Evolutionary conservation across 2,329 filamentous ascomycete genomes (phyloP).

Genomic region (Calonectria crousiana): DNA sequence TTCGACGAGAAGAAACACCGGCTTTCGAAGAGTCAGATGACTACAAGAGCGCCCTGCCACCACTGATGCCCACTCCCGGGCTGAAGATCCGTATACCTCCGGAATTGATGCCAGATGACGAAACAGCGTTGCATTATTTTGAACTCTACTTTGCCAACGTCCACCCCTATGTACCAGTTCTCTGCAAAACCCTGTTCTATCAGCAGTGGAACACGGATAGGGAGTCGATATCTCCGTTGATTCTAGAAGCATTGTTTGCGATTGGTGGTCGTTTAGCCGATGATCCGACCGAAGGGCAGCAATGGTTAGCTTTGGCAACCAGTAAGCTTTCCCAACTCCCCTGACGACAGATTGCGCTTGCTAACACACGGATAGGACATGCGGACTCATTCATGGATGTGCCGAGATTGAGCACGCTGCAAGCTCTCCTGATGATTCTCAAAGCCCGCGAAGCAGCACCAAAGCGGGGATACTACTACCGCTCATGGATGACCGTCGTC

Average conservation of each 20-base stretch:
- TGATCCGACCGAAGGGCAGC: conserved; percentile 85
- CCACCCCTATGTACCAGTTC: conserved; percentile 91
- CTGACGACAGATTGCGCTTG: conserved; percentile 27
- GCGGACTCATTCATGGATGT: conserved; percentile 95
- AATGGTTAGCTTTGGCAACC: conserved; percentile 92
- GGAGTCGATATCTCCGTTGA: conserved; percentile 86
- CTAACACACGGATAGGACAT: conserved; percentile 70
- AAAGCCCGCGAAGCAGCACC: conserved; percentile 94
- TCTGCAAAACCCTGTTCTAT: conserved; percentile 86
- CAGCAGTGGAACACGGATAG: conserved; percentile 89
- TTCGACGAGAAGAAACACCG: conserved; percentile 68
- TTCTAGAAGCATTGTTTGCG: conserved; percentile 92
- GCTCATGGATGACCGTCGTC: conserved; percentile 96
- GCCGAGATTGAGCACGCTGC: conserved; percentile 89
- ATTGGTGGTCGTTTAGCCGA: conserved; percentile 88
- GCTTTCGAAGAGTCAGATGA: conserved; percentile 80
- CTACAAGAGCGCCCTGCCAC: conserved; percentile 77
- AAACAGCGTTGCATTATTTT: conserved; percentile 85
- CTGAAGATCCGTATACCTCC: conserved; percentile 88
- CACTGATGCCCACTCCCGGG: conserved; percentile 75
- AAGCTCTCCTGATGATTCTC: conserved; percentile 86
- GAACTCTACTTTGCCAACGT: conserved; percentile 91
- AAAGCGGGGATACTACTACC: conserved; percentile 94
- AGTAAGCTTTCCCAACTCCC: conserved; percentile 62
- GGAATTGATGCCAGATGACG: conserved; percentile 91